Percentiles rank a stretch among this genome's conserved stretches.
Evolutionary conservation across 2,329 filamentous ascomycete species (phyloP).

Genomic region (Fonsecaea pedrosoi): DNA sequence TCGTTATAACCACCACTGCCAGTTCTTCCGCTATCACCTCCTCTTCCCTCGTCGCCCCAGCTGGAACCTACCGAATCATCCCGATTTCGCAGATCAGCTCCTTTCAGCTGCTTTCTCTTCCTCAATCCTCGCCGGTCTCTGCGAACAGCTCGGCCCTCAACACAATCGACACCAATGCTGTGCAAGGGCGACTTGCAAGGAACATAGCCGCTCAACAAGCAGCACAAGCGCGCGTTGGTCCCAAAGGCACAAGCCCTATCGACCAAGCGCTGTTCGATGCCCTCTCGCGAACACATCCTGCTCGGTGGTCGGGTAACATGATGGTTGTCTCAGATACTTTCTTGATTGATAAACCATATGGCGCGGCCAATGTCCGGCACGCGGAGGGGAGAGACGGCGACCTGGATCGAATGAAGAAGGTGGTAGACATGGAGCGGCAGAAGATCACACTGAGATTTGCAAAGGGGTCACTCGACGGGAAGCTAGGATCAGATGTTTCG

Average conservation of each 20-base stretch:
- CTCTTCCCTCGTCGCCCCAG: slow-evolving; percentile 46
- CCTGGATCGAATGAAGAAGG: slow-evolving; percentile 55
- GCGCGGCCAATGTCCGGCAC: slow-evolving; percentile 60
- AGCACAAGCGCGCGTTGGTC: slow-evolving; percentile 62
- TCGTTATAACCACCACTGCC: slow-evolving; percentile 65
- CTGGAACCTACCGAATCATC: slow-evolving; percentile 66
- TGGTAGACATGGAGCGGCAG: slow-evolving; percentile 59
- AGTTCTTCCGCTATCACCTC: slow-evolving; percentile 47
- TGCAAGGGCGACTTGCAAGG: slow-evolving; percentile 62
- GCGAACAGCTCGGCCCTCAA: slow-evolving; percentile 54
- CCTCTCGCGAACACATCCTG: slow-evolving; percentile 65
- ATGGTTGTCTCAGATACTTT: slow-evolving; percentile 69
- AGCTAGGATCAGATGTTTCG: slow-evolving; percentile 28
- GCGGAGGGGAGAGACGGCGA: slow-evolving; percentile 50
- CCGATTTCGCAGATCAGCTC: slow-evolving; percentile 65
- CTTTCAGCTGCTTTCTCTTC: slow-evolving; percentile 61
- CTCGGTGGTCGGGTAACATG: slow-evolving; percentile 64
- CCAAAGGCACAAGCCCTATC: slow-evolving; percentile 65
- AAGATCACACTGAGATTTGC: slow-evolving; percentile 46
- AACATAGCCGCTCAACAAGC: slow-evolving; percentile 64
- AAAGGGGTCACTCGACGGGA: slow-evolving; percentile 34
- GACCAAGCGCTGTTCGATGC: slow-evolving; percentile 70
- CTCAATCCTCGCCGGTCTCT: slow-evolving; percentile 47
- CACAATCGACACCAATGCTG: slow-evolving; percentile 61
- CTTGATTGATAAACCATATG: slow-evolving; percentile 65